Conservation (phyloP, 257 asterid genomes). For the Ilex aquifolium region DNA sequence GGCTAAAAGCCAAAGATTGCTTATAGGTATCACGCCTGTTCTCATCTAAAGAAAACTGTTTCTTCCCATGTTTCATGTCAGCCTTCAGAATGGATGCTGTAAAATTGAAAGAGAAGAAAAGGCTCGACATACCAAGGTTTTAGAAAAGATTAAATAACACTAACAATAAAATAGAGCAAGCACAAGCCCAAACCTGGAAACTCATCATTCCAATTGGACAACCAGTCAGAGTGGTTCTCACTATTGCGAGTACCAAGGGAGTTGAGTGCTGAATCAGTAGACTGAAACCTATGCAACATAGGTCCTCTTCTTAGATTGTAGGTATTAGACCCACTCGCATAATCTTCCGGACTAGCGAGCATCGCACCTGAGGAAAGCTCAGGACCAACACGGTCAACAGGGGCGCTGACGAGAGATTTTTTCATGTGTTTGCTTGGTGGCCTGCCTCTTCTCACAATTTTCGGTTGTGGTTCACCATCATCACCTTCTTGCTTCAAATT, state of each 20-base stretch:
- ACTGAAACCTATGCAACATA: conserved; percentile 34
- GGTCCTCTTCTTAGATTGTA: conserved; percentile 79
- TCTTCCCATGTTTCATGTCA: conserved; percentile 90
- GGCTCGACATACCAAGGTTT: not conserved
- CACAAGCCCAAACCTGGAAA: conserved; percentile 65
- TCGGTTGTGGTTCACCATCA: conserved; percentile 87
- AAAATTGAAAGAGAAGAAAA: conserved; percentile 9
- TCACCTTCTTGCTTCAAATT: conserved; percentile 86
- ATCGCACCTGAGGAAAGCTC: conserved; percentile 56
- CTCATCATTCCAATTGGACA: conserved; percentile 81
- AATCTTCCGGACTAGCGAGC: conserved; percentile 58
- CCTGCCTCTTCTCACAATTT: conserved; percentile 92
- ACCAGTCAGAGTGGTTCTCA: conserved; percentile 59
- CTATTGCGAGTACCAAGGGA: conserved; percentile 58
- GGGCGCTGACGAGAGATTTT: conserved; percentile 51
- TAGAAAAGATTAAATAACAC: not conserved
- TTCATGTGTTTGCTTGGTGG: conserved; percentile 81
- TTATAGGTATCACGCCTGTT: conserved; percentile 78
- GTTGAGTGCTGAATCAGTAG: conserved; percentile 42
- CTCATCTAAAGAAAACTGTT: conserved; percentile 67
- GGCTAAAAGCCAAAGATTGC: conserved; percentile 35
- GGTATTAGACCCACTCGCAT: conserved; percentile 51
- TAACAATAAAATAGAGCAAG: not conserved
- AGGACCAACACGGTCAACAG: conserved; percentile 40
- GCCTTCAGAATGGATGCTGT: conserved; percentile 84